Base-by-base conservation (phyloP, 345 rosid species). In the Hirschfeldia incana region DNA sequence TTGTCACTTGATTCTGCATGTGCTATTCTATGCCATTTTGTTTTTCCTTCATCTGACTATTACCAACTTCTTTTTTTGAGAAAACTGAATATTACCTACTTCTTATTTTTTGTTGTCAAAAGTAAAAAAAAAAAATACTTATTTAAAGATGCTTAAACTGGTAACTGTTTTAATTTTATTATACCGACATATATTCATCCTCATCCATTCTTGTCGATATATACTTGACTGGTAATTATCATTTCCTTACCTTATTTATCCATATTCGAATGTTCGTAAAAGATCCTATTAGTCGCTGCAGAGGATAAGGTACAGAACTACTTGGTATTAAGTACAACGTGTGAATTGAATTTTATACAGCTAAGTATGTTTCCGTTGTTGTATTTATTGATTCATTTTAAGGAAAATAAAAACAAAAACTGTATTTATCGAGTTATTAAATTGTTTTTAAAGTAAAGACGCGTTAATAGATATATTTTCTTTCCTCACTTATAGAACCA, bases 1-100 rank as follows among this genome's bases (percentile, higher is more conserved):
- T 62, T 62, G 70, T 77, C 65, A 62, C 70, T 51, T 57, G 60
- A 55, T 65, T 44, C 44, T 27, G 77, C 81, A 78, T 78, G 81
- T 78, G 77, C 77, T 51, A 13, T 46, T 58, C 27, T 58, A 0
- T 78, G 55, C 33, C 73, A 3, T 55, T 64, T 70, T 66, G 0
- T 29, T 37, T 63, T 57, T 58, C 39, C 4, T 39, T 66, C 28
- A 21, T 16, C 21, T 65, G 34, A 66, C 58, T 42, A 16, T 60
- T 69, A 69, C 44, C 30, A 59, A 29, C 2, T 26, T 3, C 51
- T n/a, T 34, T 12, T 66, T 10, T 28, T 36, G 21, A 21, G 21
- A 21, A 21, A 21, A 21, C 21, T 21, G 21, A 21, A 21, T 21
- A 21, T 21, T 21, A 21, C 21, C 21, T 21, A 21, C 11, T 37